Evolutionary conservation across 805 yeast species (phyloP), one percentile per base, ranked within the genome.

Genomic region (Saccharomyces jurei): DNA sequence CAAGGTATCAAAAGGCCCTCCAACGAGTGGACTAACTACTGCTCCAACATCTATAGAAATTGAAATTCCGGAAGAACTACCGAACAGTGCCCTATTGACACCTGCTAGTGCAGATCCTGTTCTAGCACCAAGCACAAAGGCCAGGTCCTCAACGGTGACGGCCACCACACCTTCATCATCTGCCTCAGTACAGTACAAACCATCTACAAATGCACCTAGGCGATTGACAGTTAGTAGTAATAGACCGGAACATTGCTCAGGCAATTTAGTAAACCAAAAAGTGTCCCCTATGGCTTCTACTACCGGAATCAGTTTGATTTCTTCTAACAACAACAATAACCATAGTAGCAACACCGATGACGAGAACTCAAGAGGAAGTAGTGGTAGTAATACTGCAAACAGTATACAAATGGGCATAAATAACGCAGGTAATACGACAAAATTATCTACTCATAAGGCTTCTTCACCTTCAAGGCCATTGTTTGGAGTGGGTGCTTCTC

Each of bases 21-120:
- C 67, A 1, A 52, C 59, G 4, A 66, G 65, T 52, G 60, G 69
- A 2, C 57, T 59, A n/a, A 71, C 74, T 5, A 65, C 81, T 44
- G 73, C 74, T 17, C 77, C 80, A 9, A 79, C 86, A 0, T 86
- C 89, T 1, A 75, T 85, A 2, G 79, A 79, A 56, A 80, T 79
- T 56, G 91, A 86, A 65, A 87, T 86, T 46, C 92, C 92, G 1
- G 73, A 69, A 56, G 74, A 70, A 49, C 53, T 70, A 32, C 74
- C 74, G 10, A 60, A 60, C 1, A 64, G 63, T 21, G 49, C 66
- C 2, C 49, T 60, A 10, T 60, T 60, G 13, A 50, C 62, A 2
- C 57, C 60, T 10, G 55, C 57, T n/a, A 52, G 63, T 1, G 50
- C 61, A 74, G 52, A 73, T 72, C 55, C 72, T 8, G 49, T 49